These are phyloP conservation scores for Hyaloscypha variabilis DNA, from an alignment of 495 filamentous ascomycete genomes.

Conservation along the genomic window DNA sequence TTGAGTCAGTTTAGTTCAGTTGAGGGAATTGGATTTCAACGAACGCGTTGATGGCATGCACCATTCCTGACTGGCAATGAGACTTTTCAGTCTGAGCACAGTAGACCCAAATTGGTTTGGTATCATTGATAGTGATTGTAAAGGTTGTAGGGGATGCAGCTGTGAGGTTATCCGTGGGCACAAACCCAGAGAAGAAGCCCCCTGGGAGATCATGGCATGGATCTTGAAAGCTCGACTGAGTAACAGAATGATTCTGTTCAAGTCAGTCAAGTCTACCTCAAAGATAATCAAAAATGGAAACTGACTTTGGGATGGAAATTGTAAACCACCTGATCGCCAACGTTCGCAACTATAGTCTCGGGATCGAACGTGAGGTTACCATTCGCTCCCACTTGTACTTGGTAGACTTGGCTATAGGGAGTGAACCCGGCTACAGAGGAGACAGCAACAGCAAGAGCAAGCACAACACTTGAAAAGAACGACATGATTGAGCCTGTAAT, in stretches of 20 bases:
- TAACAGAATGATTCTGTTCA: constrained; percentile 66
- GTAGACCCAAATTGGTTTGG: constrained; percentile 68
- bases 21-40: background rate
- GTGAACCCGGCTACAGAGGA: constrained; percentile 1
- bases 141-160: constrained; percentile 56
- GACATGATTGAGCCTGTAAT: background rate
- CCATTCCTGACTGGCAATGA: constrained; percentile 72
- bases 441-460: background rate
- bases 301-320: constrained; percentile 27
- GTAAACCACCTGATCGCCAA: constrained; percentile 23
- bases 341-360: constrained; percentile 14
- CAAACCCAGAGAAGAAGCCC: constrained; percentile 46
- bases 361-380: constrained; percentile 18
- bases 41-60: constrained; percentile 30
- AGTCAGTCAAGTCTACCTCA: too few species aligned
- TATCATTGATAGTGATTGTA: constrained; percentile 62
- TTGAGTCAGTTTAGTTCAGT: background rate
- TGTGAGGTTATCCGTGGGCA: constrained; percentile 33
- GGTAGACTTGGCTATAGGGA: background rate
- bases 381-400: constrained; percentile 20
- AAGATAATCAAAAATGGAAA: background rate
- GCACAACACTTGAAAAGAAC: background rate
- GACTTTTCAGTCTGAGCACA: constrained; percentile 53
- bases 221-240: constrained; percentile 65
- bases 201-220: constrained; percentile 53